Conservation (phyloP, 331 rosid genomes). For the Stylosanthes scabra region DNA sequence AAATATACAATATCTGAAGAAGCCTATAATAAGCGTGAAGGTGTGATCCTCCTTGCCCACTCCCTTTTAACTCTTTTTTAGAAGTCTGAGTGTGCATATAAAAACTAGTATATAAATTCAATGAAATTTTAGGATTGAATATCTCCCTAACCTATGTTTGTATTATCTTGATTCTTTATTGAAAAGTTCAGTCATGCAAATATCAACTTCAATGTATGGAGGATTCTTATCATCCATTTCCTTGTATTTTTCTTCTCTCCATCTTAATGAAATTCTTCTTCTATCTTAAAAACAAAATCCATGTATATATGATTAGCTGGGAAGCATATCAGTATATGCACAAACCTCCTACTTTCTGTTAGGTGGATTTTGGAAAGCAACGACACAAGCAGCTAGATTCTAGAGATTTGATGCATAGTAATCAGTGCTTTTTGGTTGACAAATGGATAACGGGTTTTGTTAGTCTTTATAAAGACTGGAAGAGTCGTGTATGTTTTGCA, state of each 20-base stretch:
- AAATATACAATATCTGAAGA: conserved; percentile 85
- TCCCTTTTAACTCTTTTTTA: background rate
- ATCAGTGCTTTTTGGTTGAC: too few species aligned
- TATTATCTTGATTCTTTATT: background rate
- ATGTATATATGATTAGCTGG: background rate
- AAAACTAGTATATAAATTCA: conserved; percentile 1
- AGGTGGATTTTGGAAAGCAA: too few species aligned
- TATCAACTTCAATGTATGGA: background rate
- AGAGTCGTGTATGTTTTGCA: too few species aligned
- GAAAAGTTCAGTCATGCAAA: background rate
- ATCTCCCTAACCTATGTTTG: too few species aligned
- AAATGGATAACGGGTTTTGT: too few species aligned
- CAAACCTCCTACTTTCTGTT: background rate
- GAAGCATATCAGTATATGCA: background rate
- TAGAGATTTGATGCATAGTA: too few species aligned
- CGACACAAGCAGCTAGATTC: too few species aligned
- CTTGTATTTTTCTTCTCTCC: too few species aligned
- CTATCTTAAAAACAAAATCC: background rate
- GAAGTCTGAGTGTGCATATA: background rate
- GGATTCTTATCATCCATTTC: too few species aligned
- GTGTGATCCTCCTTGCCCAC: conserved; percentile 36
- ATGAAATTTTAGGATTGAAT: conserved; percentile 13
- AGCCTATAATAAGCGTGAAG: conserved; percentile 77
- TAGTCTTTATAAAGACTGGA: too few species aligned
- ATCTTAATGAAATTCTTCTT: too few species aligned